Evolutionary conservation across 2,329 filamentous ascomycete species (phyloP).

Genomic region (Fusarium sp.): DNA sequence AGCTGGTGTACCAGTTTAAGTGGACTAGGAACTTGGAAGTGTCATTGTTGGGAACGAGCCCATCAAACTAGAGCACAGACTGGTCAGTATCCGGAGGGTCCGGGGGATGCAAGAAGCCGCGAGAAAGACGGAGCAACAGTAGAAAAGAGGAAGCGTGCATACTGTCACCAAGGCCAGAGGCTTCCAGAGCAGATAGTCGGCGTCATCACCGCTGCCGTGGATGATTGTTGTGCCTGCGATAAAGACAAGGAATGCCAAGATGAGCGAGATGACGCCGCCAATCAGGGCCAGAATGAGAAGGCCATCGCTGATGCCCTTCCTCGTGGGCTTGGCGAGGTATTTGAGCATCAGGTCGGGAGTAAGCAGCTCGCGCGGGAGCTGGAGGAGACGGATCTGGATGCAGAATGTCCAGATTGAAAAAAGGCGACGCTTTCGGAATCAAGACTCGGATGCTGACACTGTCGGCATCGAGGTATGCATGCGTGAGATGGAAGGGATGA

Average conservation of each 20-base stretch:
- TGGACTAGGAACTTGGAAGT: constrained; percentile 47
- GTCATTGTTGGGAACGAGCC: constrained; percentile 47
- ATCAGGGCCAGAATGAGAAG: constrained; percentile 40
- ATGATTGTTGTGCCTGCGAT: constrained; percentile 45
- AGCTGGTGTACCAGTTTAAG: constrained; percentile 46
- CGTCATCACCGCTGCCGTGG: constrained; percentile 17
- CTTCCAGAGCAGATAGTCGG: constrained; percentile 40
- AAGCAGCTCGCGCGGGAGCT: constrained; percentile 11
- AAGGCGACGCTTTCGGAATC: neutral
- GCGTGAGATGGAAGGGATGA: neutral
- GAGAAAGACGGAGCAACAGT: neutral
- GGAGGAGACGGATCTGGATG: neutral
- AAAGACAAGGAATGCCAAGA: constrained; percentile 39
- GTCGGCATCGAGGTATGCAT: neutral
- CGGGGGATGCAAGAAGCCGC: neutral
- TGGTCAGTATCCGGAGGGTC: constrained; percentile 14
- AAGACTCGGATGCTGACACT: neutral
- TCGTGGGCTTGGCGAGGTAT: constrained; percentile 32
- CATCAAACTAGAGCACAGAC: constrained; percentile 42
- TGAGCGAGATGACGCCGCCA: constrained; percentile 41
- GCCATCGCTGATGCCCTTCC: constrained; percentile 33
- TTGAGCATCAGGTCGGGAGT: constrained; percentile 27
- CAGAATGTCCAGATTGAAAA: neutral
- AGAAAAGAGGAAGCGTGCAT: constrained; percentile 9
- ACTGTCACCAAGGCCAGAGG: constrained; percentile 47